Evolutionary conservation across 2,329 filamentous ascomycete species (phyloP).

Genomic region (Beauveria medogensis): DNA sequence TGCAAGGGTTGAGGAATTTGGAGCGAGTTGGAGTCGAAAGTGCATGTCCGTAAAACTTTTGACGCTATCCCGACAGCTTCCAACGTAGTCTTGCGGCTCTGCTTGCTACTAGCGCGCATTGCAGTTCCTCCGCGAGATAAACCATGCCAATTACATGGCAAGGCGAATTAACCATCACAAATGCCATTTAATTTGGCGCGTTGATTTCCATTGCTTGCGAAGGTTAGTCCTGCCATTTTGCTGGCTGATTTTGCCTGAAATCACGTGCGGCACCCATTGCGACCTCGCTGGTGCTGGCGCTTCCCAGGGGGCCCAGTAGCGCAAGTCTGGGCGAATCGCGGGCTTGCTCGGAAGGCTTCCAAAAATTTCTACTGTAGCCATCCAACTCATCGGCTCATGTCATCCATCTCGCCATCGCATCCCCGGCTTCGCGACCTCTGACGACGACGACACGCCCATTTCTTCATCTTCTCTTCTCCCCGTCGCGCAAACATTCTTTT

Average conservation of each 20-base stretch:
- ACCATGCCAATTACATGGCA: background rate
- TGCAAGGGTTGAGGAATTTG: background rate
- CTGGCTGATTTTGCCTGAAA: background rate
- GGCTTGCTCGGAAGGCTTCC: slow-evolving; percentile 7
- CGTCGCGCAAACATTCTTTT: background rate
- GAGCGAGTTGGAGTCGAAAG: background rate
- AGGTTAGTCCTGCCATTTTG: too few relatives aligned
- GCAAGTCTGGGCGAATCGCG: background rate
- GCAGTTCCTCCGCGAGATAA: background rate
- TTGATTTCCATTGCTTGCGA: background rate
- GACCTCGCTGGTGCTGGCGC: background rate
- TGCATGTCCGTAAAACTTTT: background rate
- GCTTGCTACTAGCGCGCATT: background rate
- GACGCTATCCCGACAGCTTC: background rate
- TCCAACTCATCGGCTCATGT: background rate
- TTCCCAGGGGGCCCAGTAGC: background rate
- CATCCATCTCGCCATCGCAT: slow-evolving; percentile 3
- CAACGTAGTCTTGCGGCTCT: background rate
- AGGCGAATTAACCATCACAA: background rate
- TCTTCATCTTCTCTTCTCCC: background rate
- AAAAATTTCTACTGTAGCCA: slow-evolving; percentile 9
- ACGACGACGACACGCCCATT: background rate
- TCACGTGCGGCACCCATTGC: background rate
- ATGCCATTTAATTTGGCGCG: background rate
- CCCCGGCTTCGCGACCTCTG: background rate